These are phyloP conservation scores for Termitomyces sp. DNA, from an alignment of 768 basidiomycete species.

Conservation along the genomic window DNA sequence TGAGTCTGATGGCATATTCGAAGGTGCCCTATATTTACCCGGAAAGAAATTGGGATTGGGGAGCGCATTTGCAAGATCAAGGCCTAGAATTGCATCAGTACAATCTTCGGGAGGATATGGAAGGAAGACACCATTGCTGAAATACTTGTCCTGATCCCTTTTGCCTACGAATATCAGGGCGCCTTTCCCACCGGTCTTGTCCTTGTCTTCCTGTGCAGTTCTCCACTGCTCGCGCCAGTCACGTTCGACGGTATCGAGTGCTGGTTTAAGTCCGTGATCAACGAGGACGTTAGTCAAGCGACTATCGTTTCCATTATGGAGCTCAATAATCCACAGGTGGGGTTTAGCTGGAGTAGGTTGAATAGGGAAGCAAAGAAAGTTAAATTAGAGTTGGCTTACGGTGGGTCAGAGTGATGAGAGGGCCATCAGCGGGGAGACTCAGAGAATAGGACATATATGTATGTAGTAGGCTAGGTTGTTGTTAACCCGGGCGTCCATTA, in stretches of 20 bases:
- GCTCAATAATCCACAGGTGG: constrained; percentile 71
- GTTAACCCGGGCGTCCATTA: no score
- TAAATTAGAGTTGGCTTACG: constrained; percentile 34
- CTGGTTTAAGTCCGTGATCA: constrained; percentile 59
- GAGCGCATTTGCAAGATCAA: constrained; percentile 54
- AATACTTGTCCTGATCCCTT: constrained; percentile 80
- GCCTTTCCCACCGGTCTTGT: constrained; percentile 55
- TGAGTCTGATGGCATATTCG: neutral
- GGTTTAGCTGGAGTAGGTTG: constrained; percentile 42
- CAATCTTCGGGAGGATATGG: neutral
- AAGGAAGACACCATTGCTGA: constrained; percentile 64
- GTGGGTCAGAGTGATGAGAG: constrained; percentile 65
- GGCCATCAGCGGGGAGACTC: constrained; percentile 43
- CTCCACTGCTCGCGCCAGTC: constrained; percentile 64
- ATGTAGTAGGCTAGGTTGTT: no score
- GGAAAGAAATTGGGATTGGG: constrained; percentile 62
- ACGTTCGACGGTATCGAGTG: constrained; percentile 67
- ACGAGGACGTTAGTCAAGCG: constrained; percentile 61
- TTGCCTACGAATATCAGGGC: constrained; percentile 77
- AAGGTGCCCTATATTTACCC: constrained; percentile 34
- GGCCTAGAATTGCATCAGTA: constrained; percentile 36
- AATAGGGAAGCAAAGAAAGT: neutral
- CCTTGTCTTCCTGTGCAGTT: constrained; percentile 35
- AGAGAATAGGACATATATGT: constrained; percentile 47
- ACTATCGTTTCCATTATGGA: constrained; percentile 77